Percentiles rank a stretch among this genome's conserved stretches.
These are phyloP conservation scores for Agrostemma githago DNA, from an alignment of 148 eudicot species.

Conservation along the genomic window DNA sequence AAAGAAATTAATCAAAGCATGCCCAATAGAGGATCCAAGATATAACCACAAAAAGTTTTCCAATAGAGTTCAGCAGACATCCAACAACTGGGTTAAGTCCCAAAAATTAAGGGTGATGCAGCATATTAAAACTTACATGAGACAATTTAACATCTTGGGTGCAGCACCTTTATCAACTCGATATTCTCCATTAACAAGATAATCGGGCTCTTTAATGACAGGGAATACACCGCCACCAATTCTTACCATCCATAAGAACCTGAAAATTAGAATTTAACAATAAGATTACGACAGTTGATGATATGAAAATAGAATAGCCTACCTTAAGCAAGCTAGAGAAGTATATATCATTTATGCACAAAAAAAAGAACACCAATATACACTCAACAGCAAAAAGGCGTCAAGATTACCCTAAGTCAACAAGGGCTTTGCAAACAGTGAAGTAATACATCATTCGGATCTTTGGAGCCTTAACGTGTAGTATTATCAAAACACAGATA, in stretches of 20 bases:
- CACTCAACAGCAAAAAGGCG: neutral
- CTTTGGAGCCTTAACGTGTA: too few species aligned
- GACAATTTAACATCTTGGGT: conserved; percentile 97
- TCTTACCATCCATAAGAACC: conserved; percentile 99
- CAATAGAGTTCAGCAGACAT: neutral
- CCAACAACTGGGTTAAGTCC: neutral
- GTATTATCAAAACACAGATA: too few species aligned
- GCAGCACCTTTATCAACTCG: conserved; percentile 99
- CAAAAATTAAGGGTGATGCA: neutral
- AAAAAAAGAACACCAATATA: neutral
- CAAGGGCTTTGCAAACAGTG: too few species aligned
- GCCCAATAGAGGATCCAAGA: neutral
- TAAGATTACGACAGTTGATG: neutral
- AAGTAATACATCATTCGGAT: too few species aligned
- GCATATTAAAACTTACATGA: conserved; percentile 64
- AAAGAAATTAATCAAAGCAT: neutral
- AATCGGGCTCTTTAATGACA: conserved; percentile 94
- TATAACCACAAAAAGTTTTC: conserved; percentile 2
- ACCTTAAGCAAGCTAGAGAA: neutral
- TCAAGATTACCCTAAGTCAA: too few species aligned
- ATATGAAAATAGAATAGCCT: neutral
- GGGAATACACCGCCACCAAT: conserved; percentile 99
- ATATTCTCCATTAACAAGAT: conserved; percentile 96
- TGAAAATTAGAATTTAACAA: conserved; percentile 18
- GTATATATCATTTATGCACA: neutral